A percentile compares a stretch with the other conserved stretches of the same genome.
These are phyloP conservation scores for Gossypium gossypioides DNA, from an alignment of 441 rosid genomes.

Conservation along the genomic window DNA sequence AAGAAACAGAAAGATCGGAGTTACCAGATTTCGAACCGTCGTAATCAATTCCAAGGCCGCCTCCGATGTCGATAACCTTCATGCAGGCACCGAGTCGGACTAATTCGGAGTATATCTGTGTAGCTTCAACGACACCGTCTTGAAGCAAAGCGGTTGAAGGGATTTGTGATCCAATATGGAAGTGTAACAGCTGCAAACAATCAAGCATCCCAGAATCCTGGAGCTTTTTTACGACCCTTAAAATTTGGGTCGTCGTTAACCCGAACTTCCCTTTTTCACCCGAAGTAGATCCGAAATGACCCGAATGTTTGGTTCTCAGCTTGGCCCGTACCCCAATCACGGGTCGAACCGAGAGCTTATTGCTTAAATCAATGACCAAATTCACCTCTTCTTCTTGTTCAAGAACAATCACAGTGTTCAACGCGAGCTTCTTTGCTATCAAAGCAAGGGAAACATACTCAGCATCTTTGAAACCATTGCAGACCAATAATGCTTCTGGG, in stretches of 20 bases:
- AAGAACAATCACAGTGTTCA: constrained; percentile 77
- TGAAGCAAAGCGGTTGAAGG: constrained; percentile 63
- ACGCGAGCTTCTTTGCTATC: constrained; percentile 53
- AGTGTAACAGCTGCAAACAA: constrained; percentile 76
- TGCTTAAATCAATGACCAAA: constrained; percentile 50
- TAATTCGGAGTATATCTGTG: constrained; percentile 79
- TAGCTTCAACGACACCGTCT: constrained; percentile 73
- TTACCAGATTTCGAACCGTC: constrained; percentile 81
- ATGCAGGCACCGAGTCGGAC: constrained; percentile 78
- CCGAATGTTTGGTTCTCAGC: constrained; percentile 80
- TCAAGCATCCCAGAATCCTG: constrained; percentile 66
- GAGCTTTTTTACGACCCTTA: constrained; percentile 62
- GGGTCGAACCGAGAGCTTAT: constrained; percentile 55
- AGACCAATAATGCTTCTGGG: constrained; percentile 61
- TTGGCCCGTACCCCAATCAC: constrained; percentile 77
- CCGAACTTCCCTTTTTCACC: constrained; percentile 97
- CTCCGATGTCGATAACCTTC: constrained; percentile 77
- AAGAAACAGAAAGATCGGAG: constrained; percentile 75
- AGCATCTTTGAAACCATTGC: constrained; percentile 82
- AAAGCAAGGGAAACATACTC: constrained; percentile 74
- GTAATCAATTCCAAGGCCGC: constrained; percentile 88
- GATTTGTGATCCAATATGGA: constrained; percentile 95
- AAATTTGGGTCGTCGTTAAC: constrained; percentile 58
- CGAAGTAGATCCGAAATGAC: constrained; percentile 90
- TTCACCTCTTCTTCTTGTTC: constrained; percentile 93